Evolutionary conservation across 805 yeast genomes (phyloP).

Genomic region (Lachancea meyersii): DNA sequence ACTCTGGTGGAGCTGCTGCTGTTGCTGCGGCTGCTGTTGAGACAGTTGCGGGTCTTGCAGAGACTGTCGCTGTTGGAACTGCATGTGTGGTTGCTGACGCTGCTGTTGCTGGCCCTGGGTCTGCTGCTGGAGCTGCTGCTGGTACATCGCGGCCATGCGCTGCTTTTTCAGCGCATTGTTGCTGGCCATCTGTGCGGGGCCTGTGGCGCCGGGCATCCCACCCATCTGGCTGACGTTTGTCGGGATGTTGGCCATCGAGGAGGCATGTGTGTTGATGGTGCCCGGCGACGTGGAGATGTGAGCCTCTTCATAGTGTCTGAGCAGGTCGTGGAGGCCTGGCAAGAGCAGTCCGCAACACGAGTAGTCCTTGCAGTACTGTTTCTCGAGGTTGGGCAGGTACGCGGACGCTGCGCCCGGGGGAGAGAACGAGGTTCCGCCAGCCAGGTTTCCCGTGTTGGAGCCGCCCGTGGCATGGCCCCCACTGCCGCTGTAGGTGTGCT

Average conservation of each 20-base stretch:
- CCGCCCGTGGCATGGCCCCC: not conserved
- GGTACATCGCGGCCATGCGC: conserved; percentile 10
- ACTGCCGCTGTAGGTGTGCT: not conserved
- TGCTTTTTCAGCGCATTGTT: conserved; percentile 6
- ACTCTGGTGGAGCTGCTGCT: conserved; percentile 6
- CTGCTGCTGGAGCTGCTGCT: conserved; percentile 9
- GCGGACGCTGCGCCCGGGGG: conserved; percentile 62
- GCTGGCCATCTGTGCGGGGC: conserved; percentile 4
- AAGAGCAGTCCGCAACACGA: conserved; percentile 89
- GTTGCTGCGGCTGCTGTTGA: conserved; percentile 15
- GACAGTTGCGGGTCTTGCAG: conserved; percentile 15
- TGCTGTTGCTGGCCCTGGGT: conserved; percentile 18
- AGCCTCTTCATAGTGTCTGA: conserved; percentile 93
- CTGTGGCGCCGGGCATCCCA: conserved; percentile 1
- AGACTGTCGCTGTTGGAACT: conserved; percentile 15
- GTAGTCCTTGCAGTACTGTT: conserved; percentile 94
- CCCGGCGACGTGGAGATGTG: conserved; percentile 70
- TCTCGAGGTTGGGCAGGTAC: conserved; percentile 87
- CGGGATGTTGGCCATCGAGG: conserved; percentile 6
- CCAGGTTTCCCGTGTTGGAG: conserved; percentile 2
- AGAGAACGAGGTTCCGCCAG: conserved; percentile 33
- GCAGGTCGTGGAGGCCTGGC: conserved; percentile 88
- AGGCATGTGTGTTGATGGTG: conserved; percentile 10
- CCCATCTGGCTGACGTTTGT: not conserved
- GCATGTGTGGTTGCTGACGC: conserved; percentile 11